Base-by-base conservation (phyloP, 371 early-diverging fungal genomes). In the Conidiobolus incongruus region DNA sequence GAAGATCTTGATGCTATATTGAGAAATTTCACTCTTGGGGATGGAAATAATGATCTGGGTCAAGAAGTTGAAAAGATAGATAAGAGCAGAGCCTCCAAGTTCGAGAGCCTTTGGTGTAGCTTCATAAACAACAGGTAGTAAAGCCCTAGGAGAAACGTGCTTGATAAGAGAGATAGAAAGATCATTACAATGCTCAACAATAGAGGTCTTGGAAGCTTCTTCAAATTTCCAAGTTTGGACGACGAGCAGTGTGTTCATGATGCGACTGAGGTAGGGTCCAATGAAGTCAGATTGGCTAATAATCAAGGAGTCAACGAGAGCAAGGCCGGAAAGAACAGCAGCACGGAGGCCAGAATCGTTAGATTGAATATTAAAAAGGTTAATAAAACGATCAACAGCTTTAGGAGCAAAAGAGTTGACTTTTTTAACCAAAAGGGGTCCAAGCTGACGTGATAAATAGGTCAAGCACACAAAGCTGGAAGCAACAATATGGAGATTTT, bases 1-100 rank as follows among this genome's bases (percentile, higher is more conserved):
- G 70, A 87, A 81, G 39, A 88, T 55, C 21, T 72, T 78, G 45
- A 72, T 81, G 58, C 77, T 70, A 53, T 72, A 70, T 41, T 70
- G 62, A 12, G 66, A 59, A 51, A 90, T 62, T 21, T 67, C 64
- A 33, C 63, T 65, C 22, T 75, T 67, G 21, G 73, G 57, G 66
- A 88, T 67, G 32, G 64, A 54, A 1, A 58, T 55, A 33, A 82
- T 67, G 0, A 75, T 61, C 45, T 67, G 63, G 17, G 72, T 68
- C 19, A 77, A 63, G 35, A 88, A 56, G 32, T 64, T 66, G 29
- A 68, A 58, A 45, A 80, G 55, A 19, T 73, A 61, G 46, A 72
- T 51, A 33, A 47, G 35, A 15, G 54, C 51, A 15, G 63, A 59
- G 24, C 62, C 61, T 47, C 75, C 79, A 46, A 66, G 62, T 44